Percentiles rank a stretch among this genome's conserved stretches.
These are phyloP conservation scores for Oldenlandia corymbosa DNA, from an alignment of 257 asterid genomes.

Conservation along the genomic window DNA sequence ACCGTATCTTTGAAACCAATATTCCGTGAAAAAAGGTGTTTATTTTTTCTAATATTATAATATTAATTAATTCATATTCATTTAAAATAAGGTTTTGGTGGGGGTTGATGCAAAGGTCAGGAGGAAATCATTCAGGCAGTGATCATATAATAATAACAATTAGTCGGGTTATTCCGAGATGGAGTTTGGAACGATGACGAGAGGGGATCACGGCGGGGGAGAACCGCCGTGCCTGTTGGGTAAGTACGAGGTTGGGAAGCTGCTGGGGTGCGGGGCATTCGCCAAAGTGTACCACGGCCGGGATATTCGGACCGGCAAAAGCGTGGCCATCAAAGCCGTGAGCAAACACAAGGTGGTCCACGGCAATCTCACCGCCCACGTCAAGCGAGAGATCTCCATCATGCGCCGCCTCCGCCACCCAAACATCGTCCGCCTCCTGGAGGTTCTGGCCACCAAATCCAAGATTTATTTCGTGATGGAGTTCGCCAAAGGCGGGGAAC, in stretches of 20 bases:
- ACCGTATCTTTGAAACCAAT: too few species aligned
- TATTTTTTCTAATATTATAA: too few species aligned
- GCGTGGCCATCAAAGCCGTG: conserved; percentile 63
- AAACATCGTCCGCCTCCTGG: conserved; percentile 58
- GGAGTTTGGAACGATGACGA: not conserved
- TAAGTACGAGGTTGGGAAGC: conserved; percentile 63
- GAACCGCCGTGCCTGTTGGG: conserved; percentile 26
- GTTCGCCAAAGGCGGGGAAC: conserved; percentile 71
- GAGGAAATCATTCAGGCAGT: not conserved
- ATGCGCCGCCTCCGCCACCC: conserved; percentile 79
- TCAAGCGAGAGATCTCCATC: conserved; percentile 60
- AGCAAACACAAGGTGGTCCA: conserved; percentile 47
- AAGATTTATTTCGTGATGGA: conserved; percentile 74
- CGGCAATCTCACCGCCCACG: conserved; percentile 39
- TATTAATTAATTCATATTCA: too few species aligned
- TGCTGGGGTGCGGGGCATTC: conserved; percentile 72
- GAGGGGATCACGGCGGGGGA: not conserved
- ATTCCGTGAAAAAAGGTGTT: too few species aligned
- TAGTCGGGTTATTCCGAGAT: too few species aligned
- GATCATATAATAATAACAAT: not conserved
- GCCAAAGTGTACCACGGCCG: conserved; percentile 80
- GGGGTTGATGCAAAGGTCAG: not conserved
- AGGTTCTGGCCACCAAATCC: conserved; percentile 64
- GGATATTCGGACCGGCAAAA: conserved; percentile 35
- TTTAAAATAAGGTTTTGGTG: too few species aligned